Base-by-base conservation (phyloP, 306 rosid genomes). In the Casuarina glauca region DNA sequence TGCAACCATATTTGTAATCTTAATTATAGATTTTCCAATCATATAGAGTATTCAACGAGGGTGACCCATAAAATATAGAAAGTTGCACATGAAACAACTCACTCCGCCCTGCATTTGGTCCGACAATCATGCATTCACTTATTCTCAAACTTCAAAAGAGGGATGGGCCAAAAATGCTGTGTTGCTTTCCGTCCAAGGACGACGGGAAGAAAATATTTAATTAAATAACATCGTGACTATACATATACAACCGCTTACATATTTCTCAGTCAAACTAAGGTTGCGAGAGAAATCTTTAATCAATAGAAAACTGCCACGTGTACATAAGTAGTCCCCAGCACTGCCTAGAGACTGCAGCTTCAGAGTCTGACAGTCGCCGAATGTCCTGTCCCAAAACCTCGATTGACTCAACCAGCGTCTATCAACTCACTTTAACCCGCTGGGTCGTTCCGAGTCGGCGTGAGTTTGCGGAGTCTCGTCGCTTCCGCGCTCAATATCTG, bases 401-500 rank as follows among this genome's bases (percentile, higher is more conserved):
- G 2, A 41, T 1, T 0, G 45, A 6, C 44, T 7, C 5, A 2
- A 8, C 32, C 32, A 44, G 19, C 50, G 82, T 9, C 44, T 76
- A 73, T 82, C 76, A 48, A 54, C n/a, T 2, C 26, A 4, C 1
- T 0, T 2, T 35, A 35, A 12, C 10, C 2, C 38, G 19, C 77
- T 45, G 74, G 50, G 13, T 20, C 55, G 53, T 2, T 3, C 60
- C 17, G 82, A 77, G 69, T 84, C 72, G 66, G 50, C 72, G 72
- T 72, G 63, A 44, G 74, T 79, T 86, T 90, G 66, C 72, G 44
- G 85, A 69, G 75, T 78, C 80, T 53, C 79, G 6, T 74, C 91
- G 17, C 71, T 76, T 5, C 89, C 91, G 6, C 75, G 75, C 81
- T 93, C 93, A 1, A 54, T 48, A 74, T 84, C 96, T 36, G 92